Conservation (phyloP, 1,139 yeast genomes). For the Kazachstania sp. region DNA sequence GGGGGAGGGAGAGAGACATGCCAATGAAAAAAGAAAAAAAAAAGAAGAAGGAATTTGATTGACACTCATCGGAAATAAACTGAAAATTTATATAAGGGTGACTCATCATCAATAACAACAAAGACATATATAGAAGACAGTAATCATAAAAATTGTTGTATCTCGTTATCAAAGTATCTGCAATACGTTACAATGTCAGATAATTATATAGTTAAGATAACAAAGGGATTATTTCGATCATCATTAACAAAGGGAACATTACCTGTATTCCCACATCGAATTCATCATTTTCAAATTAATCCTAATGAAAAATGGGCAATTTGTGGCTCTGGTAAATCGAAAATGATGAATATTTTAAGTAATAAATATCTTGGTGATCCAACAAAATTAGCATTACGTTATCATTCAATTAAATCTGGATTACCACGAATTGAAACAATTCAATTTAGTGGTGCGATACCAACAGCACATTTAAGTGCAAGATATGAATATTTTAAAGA, state of each 20-base stretch:
- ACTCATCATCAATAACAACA: too few species aligned
- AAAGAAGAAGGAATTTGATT: too few species aligned
- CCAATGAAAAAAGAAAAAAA: too few species aligned
- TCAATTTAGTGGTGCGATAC: constrained; percentile 57
- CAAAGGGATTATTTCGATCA: constrained; percentile 23
- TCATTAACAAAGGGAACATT: constrained; percentile 19
- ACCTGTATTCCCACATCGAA: constrained; percentile 22
- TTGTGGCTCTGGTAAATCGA: constrained; percentile 28
- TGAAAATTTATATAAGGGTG: too few species aligned
- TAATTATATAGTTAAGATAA: constrained; percentile 10
- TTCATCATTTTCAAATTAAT: constrained; percentile 25
- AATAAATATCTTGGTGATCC: constrained; percentile 25
- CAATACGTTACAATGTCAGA: background rate
- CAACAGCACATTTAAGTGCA: constrained; percentile 76
- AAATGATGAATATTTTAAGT: constrained; percentile 21
- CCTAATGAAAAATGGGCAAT: constrained; percentile 28
- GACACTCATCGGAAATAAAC: too few species aligned
- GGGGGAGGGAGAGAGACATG: too few species aligned
- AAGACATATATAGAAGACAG: too few species aligned
- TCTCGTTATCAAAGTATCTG: background rate
- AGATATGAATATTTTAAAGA: constrained; percentile 82
- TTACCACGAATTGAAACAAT: constrained; percentile 33
- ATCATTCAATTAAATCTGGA: constrained; percentile 8
- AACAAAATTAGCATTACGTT: constrained; percentile 17
- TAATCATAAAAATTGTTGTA: too few species aligned